Conservation (phyloP, 768 basidiomycete genomes). For the Suillus hirtellus region DNA sequence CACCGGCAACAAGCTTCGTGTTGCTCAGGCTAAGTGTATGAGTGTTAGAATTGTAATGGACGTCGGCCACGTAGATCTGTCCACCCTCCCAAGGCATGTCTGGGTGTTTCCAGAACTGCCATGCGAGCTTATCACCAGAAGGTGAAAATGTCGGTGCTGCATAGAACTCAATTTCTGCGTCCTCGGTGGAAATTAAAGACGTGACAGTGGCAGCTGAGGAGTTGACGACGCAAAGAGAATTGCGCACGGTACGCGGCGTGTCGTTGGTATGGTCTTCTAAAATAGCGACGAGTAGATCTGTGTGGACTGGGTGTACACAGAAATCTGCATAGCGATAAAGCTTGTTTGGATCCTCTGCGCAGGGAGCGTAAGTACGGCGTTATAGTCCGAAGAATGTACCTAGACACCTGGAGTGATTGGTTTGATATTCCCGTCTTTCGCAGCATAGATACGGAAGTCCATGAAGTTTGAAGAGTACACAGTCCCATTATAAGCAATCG, state of each 20-base stretch:
- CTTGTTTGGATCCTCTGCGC: slow-evolving; percentile 13
- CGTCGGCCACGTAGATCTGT: slow-evolving; percentile 49
- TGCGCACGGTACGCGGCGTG: slow-evolving; percentile 40
- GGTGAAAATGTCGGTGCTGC: slow-evolving; percentile 54
- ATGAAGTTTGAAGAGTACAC: slow-evolving; percentile 60
- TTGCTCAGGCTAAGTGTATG: slow-evolving; percentile 36
- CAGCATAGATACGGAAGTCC: slow-evolving; percentile 55
- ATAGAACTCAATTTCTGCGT: slow-evolving; percentile 52
- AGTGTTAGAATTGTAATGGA: slow-evolving; percentile 28
- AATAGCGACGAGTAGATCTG: slow-evolving; percentile 54
- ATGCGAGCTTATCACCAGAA: slow-evolving; percentile 54
- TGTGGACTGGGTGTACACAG: slow-evolving; percentile 50
- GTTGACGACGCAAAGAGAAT: slow-evolving; percentile 57
- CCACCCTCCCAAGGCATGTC: slow-evolving; percentile 70
- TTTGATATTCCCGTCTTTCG: slow-evolving; percentile 24
- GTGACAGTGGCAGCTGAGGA: slow-evolving; percentile 38
- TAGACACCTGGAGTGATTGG: slow-evolving; percentile 61
- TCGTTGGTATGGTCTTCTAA: slow-evolving; percentile 64
- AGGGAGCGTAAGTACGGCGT: not conserved
- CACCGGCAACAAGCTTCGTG: slow-evolving; percentile 49
- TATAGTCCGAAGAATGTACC: no score
- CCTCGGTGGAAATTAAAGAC: slow-evolving; percentile 50
- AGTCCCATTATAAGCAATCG: slow-evolving; percentile 48
- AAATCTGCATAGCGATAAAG: slow-evolving; percentile 50
- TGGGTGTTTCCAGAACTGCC: slow-evolving; percentile 65